Evolutionary conservation across 768 basidiomycete genomes (phyloP), one percentile per base, ranked within the genome.

Genomic region (Xerocomellus dryophilus): DNA sequence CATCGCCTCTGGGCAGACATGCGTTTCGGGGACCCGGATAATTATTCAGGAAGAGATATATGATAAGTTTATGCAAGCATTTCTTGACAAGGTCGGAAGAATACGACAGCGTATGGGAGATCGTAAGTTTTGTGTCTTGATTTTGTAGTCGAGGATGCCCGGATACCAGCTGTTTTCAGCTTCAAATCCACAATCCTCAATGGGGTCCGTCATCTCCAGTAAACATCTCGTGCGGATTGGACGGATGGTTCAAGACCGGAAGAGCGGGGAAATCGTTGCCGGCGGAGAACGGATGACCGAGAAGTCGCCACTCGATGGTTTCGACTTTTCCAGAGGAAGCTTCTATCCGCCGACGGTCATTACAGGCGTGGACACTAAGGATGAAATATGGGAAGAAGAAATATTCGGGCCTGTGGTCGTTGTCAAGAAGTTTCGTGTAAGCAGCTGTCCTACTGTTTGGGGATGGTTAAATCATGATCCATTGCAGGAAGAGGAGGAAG

Each of bases 1-100:
- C 61, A 75, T 94, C 46, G 92, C 92, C 1, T 90, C 89, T 21
- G 92, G 92, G 4, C 92, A 94, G 72, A 93, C 91, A 9, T 93
- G 91, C 54, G 86, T 93, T n/a, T 93, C 91, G 2, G 91, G 90
- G n/a, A 85, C 90, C 12, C 81, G 91, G n/a, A 74, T 93, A 18
- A 75, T 93, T 5, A 71, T 93, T 7, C 90, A 93, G 52, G 80
- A 83, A 40, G 66, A 70, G 9, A 77, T 93, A 43, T 91, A 90
- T 58, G 80, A 88, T 42, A 68, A 70, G 3, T 93, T 93, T 69
- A 76, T 91, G 74, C 61, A 67, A 7, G 65, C 64, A 17, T 84
- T 92, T 66, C 61, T 89, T 11, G 69, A 76, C 49, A 93, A 93
- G 64, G 76, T 82, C 2, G 69, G 77, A 53, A 77, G 75, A 55